Percentiles rank a stretch among this genome's conserved stretches.
Evolutionary conservation across 2,329 filamentous ascomycete genomes (phyloP).

Genomic region (Blastomyces silverae): DNA sequence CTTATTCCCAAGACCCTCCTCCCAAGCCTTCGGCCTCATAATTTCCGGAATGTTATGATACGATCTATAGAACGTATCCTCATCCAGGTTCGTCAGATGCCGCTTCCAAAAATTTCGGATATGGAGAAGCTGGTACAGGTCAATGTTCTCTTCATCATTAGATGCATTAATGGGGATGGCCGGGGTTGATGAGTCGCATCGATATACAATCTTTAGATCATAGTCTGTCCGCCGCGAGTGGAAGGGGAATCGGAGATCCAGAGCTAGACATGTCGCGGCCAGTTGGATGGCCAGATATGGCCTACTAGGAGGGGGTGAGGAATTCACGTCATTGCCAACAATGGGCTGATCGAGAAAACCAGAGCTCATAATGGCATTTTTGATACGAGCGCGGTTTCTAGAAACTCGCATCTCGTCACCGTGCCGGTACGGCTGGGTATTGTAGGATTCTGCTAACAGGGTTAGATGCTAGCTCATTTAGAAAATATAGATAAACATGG

Average conservation of each 20-base stretch:
- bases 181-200: constrained; percentile 14
- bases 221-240: constrained; percentile 30
- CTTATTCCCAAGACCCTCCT: constrained; percentile 14
- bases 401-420: neutral
- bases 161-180: constrained; percentile 20
- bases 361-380: constrained; percentile 19
- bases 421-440: neutral
- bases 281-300: constrained; percentile 26
- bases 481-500: neutral
- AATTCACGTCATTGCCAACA: constrained; percentile 22
- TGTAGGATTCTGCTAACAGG: constrained; percentile 8
- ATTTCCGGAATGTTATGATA: constrained; percentile 22
- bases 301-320: constrained; percentile 18
- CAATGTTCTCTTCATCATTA: constrained; percentile 21
- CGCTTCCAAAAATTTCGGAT: constrained; percentile 41
- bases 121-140: constrained; percentile 32
- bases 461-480: constrained; percentile 3
- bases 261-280: constrained; percentile 31
- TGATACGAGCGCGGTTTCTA: constrained; percentile 17
- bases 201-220: constrained; percentile 30
- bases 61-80: constrained; percentile 27
- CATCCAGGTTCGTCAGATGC: constrained; percentile 31
- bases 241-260: constrained; percentile 27
- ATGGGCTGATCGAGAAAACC: constrained; percentile 27
- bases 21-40: constrained; percentile 24